Base-by-base conservation (phyloP, 2,329 filamentous ascomycete genomes). In the Fusarium virguliforme region DNA sequence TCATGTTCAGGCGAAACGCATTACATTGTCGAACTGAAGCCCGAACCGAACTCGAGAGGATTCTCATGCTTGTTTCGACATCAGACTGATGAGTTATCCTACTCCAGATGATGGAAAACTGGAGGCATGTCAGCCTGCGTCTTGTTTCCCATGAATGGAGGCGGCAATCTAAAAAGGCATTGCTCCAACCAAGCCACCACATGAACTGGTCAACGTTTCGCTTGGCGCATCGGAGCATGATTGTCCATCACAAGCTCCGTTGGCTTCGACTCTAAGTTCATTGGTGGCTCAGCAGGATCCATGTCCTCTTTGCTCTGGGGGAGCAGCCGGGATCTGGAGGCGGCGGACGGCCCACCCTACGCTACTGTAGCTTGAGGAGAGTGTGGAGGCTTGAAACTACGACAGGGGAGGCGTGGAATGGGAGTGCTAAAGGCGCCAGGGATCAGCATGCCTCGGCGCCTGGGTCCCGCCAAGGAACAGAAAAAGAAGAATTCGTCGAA, bases 401-500 rank as follows among this genome's bases (percentile, higher is more conserved):
- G 46, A 65, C 48, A 43, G 57, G 70, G 60, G 64, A 57, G 74
- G 59, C 58, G 58, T 73, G 60, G 65, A 37, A 66, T 73, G 65
- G 67, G 43, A 70, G 69, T 64, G 58, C 46, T 58, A 61, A 68
- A 63, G 62, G 56, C 65, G n/a, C 38, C 71, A 74, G 58, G 74
- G 72, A 71, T 74, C 58, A 68, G 40, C 60, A 70, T 65, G 55
- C 67, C 53, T 67, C 57, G 58, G 59, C 57, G 64, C 59, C 67
- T 67, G 56, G 68, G 65, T 68, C 65, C 70, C 64, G 62, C 72
- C 71, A 76, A 74, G 72, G 74, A 76, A 76, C 72, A 66, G 66
- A 73, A 75, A 76, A 75, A 71, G 74, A 76, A 76, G 72, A 65
- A 75, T 64, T 76, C 65, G 67, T 64, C 65, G 67, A 68, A 74